These are phyloP conservation scores for Aspergillus latus DNA, from an alignment of 2,329 filamentous ascomycete species.

Conservation along the genomic window DNA sequence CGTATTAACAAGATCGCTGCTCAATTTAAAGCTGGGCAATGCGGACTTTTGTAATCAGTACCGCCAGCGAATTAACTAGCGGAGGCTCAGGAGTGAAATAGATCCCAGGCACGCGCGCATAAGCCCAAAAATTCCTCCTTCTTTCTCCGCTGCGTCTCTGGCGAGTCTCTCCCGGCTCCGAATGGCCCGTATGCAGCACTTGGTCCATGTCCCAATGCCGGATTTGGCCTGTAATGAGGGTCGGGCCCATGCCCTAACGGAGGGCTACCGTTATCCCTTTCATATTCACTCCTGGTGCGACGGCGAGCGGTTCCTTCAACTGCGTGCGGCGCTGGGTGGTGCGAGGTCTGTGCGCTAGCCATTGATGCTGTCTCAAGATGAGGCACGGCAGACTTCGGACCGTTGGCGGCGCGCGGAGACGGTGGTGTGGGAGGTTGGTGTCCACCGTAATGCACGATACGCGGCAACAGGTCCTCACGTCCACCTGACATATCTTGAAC, in stretches of 20 bases:
- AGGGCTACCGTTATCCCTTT: conserved; percentile 79
- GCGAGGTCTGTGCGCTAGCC: conserved; percentile 63
- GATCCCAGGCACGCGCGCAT: conserved; percentile 89
- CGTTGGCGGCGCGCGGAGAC: conserved; percentile 55
- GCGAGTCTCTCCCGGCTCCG: conserved; percentile 77
- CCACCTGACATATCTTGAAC: conserved; percentile 87
- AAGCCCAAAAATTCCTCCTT: conserved; percentile 87
- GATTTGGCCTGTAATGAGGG: conserved; percentile 39
- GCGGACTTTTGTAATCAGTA: background rate
- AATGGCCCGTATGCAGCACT: conserved; percentile 64
- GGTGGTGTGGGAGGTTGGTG: conserved; percentile 92
- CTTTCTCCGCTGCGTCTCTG: conserved; percentile 79
- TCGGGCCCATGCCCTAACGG: conserved; percentile 74
- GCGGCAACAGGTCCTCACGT: conserved; percentile 87
- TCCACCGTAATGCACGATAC: conserved; percentile 91
- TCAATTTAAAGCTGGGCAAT: background rate
- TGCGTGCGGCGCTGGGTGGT: conserved; percentile 42
- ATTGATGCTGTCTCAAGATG: conserved; percentile 55
- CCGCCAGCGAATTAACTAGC: background rate
- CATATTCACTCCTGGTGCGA: conserved; percentile 84
- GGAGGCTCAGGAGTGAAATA: conserved; percentile 78
- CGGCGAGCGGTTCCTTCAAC: conserved; percentile 55
- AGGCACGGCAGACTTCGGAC: conserved; percentile 29
- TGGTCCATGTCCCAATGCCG: conserved; percentile 30
- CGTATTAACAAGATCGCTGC: background rate